Evolutionary conservation across 768 basidiomycete species (phyloP).

Genomic region (Macrolepiota albuminosa): DNA sequence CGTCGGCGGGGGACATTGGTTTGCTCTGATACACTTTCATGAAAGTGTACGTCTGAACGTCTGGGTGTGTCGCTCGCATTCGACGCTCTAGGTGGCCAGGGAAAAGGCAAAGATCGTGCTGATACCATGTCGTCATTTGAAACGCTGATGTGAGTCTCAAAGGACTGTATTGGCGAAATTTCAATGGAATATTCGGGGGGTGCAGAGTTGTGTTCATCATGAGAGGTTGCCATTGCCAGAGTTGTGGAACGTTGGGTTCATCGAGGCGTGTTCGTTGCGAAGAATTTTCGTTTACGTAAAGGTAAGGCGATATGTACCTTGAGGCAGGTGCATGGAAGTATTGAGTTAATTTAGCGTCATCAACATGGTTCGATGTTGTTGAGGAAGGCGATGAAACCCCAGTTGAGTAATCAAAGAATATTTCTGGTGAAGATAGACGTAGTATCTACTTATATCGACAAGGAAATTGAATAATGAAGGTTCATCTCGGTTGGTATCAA

Average conservation of each 20-base stretch:
- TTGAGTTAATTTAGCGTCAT: neutral
- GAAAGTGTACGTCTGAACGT: neutral
- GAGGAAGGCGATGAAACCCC: neutral
- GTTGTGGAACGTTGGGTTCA: neutral
- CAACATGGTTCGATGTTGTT: neutral
- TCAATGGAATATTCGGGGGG: neutral
- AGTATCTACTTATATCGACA: no score
- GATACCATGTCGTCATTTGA: neutral
- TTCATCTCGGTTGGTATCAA: no score
- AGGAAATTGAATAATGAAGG: no score
- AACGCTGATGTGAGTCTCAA: neutral
- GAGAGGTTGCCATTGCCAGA: neutral
- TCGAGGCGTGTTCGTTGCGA: neutral
- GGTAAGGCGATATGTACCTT: neutral
- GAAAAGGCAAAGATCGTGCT: neutral
- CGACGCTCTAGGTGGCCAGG: neutral
- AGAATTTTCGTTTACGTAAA: neutral
- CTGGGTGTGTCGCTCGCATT: neutral
- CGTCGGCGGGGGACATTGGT: constrained; percentile 1
- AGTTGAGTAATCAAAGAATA: neutral
- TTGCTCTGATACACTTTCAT: neutral
- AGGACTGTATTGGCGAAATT: neutral
- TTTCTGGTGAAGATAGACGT: no score
- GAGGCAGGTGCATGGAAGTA: neutral
- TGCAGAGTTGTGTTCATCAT: neutral